Evolutionary conservation across 768 basidiomycete species (phyloP), one percentile per base, ranked within the genome.

Genomic region (Crassisporium funariophilum): DNA sequence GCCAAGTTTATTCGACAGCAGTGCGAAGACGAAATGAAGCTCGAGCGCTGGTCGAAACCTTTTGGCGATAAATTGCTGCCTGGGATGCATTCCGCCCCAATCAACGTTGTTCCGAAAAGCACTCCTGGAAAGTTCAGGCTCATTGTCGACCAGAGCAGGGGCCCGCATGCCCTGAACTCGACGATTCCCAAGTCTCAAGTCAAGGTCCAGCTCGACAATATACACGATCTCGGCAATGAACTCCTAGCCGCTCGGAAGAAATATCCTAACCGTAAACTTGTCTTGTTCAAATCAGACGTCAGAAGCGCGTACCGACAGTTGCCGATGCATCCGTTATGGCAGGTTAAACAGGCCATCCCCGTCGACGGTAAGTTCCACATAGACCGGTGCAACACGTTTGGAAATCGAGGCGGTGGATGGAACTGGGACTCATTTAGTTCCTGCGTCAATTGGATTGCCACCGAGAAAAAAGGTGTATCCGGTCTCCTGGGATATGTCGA

Each of bases 81-180:
- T 0, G 74, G 75, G 0, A 79, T 80, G 76, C 66, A 69, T 34
- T 58, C 53, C 20, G 62, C 66, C 36, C 77, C 73, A 0, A 54
- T 76, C 0, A 54, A 67, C 27, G 66, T 64, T 1, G 67, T 78
- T 0, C 75, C 72, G 0, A 74, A 74, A 25, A 53, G 60, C 0
- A 36, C 50, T 0, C 60, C 70, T 0, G 54, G 54, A n/a, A 71
- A 75, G 20, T 49, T 72, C 2, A 50, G 67, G 0, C 59, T 79
- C 0, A 57, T 79, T 7, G 64, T 58, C 7, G 58, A 79, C 46
- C 76, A 77, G 8, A 67, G 61, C 35, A 58, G 62, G 0, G 72
- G 72, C 0, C 25, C 45, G 0, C 66, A 49, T 51, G 56, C 69
- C 0, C 61, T 70, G 1, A 77, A 79, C 50, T 60, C 65, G 0